Conservation (phyloP, 164 flowering plant genomes). For the Tetrastigma voinierianum region DNA sequence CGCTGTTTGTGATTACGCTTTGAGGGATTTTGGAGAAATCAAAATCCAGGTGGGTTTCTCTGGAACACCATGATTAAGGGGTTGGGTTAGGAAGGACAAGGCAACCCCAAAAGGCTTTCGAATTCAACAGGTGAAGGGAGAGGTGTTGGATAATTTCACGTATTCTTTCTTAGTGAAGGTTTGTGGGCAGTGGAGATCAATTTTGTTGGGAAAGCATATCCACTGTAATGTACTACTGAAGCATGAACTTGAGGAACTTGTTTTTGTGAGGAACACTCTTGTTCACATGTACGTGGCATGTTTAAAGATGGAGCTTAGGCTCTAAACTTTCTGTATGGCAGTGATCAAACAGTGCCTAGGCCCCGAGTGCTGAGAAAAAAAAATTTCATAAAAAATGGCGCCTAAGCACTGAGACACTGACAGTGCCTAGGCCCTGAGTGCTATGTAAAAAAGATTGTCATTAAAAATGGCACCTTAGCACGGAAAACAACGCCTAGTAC, state of each 20-base stretch:
- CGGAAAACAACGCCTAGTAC: too few relatives aligned
- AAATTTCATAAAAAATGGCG: too few relatives aligned
- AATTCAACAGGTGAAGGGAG: slow-evolving; percentile 29
- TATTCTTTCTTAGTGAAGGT: slow-evolving; percentile 53
- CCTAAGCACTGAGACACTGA: too few relatives aligned
- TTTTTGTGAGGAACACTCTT: slow-evolving; percentile 55
- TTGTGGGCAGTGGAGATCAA: slow-evolving; percentile 33
- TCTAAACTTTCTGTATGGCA: too few relatives aligned
- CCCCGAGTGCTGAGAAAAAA: too few relatives aligned
- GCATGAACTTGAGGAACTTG: slow-evolving; percentile 42
- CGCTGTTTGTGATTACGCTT: slow-evolving; percentile 49
- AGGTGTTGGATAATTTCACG: slow-evolving; percentile 51
- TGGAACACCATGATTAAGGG: slow-evolving; percentile 76
- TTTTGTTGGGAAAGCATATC: slow-evolving; percentile 37
- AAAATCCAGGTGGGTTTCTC: slow-evolving; percentile 57
- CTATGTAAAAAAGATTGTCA: too few relatives aligned
- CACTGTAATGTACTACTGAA: slow-evolving; percentile 42
- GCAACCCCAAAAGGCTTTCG: slow-evolving; percentile 29
- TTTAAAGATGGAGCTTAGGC: too few relatives aligned
- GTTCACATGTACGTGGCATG: slow-evolving; percentile 50
- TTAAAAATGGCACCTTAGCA: too few relatives aligned
- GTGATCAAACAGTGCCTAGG: too few relatives aligned
- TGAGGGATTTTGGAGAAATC: slow-evolving; percentile 36
- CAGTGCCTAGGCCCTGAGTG: too few relatives aligned
- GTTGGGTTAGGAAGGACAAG: slow-evolving; percentile 32